A percentile compares a stretch with the other conserved stretches of the same genome.
Conservation (phyloP, 1,139 yeast genomes). For the Suhomyces ambrosiae region DNA sequence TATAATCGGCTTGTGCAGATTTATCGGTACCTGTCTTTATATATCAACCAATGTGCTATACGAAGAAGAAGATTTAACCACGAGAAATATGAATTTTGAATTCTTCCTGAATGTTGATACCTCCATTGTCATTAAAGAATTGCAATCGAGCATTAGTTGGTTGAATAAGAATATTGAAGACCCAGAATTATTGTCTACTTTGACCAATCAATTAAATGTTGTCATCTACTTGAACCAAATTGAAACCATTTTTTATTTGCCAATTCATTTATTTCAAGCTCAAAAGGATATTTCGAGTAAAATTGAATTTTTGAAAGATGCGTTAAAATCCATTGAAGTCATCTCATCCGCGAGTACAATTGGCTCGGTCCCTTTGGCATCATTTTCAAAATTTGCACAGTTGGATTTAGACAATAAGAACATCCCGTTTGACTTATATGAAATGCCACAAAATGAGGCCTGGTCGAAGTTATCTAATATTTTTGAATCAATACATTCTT, state of each 20-base stretch:
- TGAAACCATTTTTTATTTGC: conserved; percentile 27
- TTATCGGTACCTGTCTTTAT: conserved; percentile 50
- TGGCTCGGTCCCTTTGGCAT: conserved; percentile 27
- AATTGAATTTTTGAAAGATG: conserved; percentile 21
- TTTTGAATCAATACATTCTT: conserved; percentile 32
- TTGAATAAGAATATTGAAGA: conserved; percentile 8
- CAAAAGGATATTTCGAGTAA: neutral
- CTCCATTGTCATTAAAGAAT: conserved; percentile 23
- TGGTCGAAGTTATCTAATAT: conserved; percentile 38
- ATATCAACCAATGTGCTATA: conserved; percentile 63
- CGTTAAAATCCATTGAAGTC: conserved; percentile 17
- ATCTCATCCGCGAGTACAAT: conserved; percentile 10
- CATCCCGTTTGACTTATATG: conserved; percentile 52
- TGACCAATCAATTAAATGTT: conserved; percentile 32
- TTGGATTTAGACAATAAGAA: conserved; percentile 56
- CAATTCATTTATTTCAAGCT: conserved; percentile 24
- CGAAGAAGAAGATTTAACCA: conserved; percentile 76
- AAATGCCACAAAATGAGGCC: conserved; percentile 25
- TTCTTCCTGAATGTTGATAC: conserved; percentile 32
- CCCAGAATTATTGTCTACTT: conserved; percentile 4
- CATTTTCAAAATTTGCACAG: conserved; percentile 54
- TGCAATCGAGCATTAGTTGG: conserved; percentile 19
- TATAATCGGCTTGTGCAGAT: conserved; percentile 52
- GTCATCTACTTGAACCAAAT: conserved; percentile 30
- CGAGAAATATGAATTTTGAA: conserved; percentile 58